These are phyloP conservation scores for Pichia kluyveri DNA, from an alignment of 805 yeast genomes.

Conservation along the genomic window DNA sequence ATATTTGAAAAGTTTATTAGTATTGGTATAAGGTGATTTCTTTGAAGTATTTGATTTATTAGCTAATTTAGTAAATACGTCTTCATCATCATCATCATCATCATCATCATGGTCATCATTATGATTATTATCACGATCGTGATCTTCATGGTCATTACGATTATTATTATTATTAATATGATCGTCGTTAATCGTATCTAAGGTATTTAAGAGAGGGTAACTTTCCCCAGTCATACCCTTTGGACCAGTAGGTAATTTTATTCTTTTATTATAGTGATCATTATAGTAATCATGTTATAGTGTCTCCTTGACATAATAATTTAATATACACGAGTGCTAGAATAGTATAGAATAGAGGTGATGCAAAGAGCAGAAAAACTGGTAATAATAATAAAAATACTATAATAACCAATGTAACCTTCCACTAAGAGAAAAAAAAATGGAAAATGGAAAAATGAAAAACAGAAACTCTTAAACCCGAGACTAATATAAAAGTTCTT, in stretches of 20 bases:
- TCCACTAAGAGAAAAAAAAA: too few species aligned
- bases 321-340: too few species aligned
- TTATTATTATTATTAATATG: background rate
- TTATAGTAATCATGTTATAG: background rate
- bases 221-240: conserved; percentile 1
- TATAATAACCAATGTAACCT: too few species aligned
- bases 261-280: background rate
- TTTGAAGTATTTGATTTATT: background rate
- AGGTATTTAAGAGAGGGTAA: too few species aligned
- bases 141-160: background rate
- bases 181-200: background rate
- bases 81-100: conserved; percentile 8
- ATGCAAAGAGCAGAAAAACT: too few species aligned
- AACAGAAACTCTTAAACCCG: too few species aligned
- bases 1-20: background rate
- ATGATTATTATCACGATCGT: background rate
- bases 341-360: too few species aligned
- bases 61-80: conserved; percentile 6
- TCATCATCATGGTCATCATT: background rate
- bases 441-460: too few species aligned
- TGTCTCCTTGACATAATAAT: too few species aligned
- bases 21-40: background rate
- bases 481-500: too few species aligned
- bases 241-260: conserved; percentile 10
- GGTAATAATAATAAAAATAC: too few species aligned